Evolutionary conservation across 169 alveolate genomes (phyloP), one percentile per base, ranked within the genome.

Genomic region (Cryptosporidium sp.): DNA sequence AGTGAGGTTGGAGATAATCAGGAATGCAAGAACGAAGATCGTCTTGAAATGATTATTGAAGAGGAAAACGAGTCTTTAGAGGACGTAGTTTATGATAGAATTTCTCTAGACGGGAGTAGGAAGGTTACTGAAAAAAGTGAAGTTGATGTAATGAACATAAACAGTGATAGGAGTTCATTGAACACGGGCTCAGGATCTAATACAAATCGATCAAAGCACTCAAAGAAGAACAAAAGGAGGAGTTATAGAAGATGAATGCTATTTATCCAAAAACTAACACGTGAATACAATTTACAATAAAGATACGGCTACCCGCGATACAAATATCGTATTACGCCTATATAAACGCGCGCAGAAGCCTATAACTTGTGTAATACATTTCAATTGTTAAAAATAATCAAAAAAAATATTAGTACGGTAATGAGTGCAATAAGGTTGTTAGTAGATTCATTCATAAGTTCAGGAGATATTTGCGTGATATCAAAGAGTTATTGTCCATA

Each of bases 401-500:
- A 68, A 69, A 35, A 23, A 43, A 21, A n/a, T 10, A 71, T 50
- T 8, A 9, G 9, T 10, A 52, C 18, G 48, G 37, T 10, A 10
- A 45, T 70, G 65, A 70, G 16, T 37, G 12, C 80, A 62, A 69
- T 29, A 21, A 33, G 21, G 31, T n/a, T 14, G n/a, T 80, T 80
- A 26, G 89, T 80, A 8, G 80, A 80, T 3, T 23, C 55, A 10
- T 80, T 80, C 70, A 65, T 80, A 35, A 55, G 45, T 21, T 62
- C 80, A 3, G 73, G 68, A 29, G 23, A 16, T 14, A 43, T 80
- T 48, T 80, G 89, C 31, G 45, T 80, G 2, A 80, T 80, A 23
- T 23, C 75, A 21, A 80, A 80, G 45, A 62, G 45, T 23, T 35
- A 39, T 43, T 80, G 89, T 9, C 74, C 89, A 21, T 80, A 80